Evolutionary conservation across 225 moss, liverwort and hornwort species (phyloP), one percentile per base, ranked within the genome.

Genomic region (Sphagnum contortum): DNA sequence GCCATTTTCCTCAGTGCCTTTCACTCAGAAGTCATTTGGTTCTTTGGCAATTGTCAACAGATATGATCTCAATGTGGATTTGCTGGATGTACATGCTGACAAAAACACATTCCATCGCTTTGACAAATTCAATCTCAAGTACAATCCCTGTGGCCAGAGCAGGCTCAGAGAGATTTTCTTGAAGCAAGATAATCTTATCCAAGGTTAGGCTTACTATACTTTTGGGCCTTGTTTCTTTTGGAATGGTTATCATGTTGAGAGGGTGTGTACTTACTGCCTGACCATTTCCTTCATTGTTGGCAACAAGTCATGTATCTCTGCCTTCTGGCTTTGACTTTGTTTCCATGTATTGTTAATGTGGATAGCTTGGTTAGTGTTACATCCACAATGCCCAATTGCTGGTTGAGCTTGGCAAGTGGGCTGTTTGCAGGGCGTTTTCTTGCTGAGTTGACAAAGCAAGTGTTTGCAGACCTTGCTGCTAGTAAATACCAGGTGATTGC

Each of bases 61-160:
- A 6, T 98, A 98, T 3, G 96, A 98, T 73, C 79, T 98, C 11
- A 98, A 98, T 75, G 96, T 98, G 67, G 96, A 98, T 53, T 80
- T 98, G 73, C 87, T 98, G 70, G 96, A 98, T 78, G 96, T 98
- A n/a, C 96, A 98, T 73, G 96, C 90, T 58, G 96, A 98, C 62
- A 98, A 92, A 71, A 98, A 92, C 9, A 98, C 90, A 8, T 98
- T 98, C 56, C 96, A 98, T 60, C 90, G 92, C 13, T 98, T 98
- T 79, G 92, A 92, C 64, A 98, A 98, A 65, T 98, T 98, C 81
- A 98, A 98, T 65, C 72, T 98, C 45, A 92, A 98, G 50, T 98
- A 98, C 66, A 98, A 98, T 45, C 96, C 96, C 10, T 98, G 96
- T 52, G 96, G 96, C 10, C 96, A 98, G 75, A 98, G 96, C 51